Base-by-base conservation (phyloP, 176 grass and related monocot species). In the Saccharum spontaneum region DNA sequence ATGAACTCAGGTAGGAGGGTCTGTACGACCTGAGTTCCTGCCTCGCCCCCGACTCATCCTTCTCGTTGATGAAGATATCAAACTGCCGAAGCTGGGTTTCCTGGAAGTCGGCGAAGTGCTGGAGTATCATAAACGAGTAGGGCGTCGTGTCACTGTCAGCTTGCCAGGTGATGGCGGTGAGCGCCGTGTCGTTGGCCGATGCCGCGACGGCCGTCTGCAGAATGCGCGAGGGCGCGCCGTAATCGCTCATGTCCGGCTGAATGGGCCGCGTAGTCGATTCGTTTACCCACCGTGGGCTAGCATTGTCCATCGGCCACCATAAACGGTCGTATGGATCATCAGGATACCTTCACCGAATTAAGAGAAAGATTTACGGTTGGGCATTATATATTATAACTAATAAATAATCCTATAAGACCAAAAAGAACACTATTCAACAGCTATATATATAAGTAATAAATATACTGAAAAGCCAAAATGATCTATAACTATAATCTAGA, bases 291-390 rank as follows among this genome's bases (percentile, higher is more conserved):
- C 14, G 37, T 0, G 62, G 49, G 49, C 49, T 52, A 2, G 49
- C 49, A 5, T 5, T 12, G 5, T 14, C 28, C 3, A 8, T 24
- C 0, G 1, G 2, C 0, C 1, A 8, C 89, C 89, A 90, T 1
- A 24, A 79, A 11, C 89, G 79, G 8, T 90, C 84, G 7, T 73
- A 83, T 14, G n/a, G 31, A 34, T 90, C 89, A 0, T 45, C 34
- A 15, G 84, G 89, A 67, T 40, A 90, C 79, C 84, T 90, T 50
- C 48, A 6, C 14, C 14, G 48, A 44, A 50, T 48, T 11, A 50
- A 50, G 36, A 37, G 36, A 37, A 37, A 34, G 33, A 34, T 3
- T 34, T 28, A 28, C 28, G 28, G 28, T 28, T 34, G 33, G 2
- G 3, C 33, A 34, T 34, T 34, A 34, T 34, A 34, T 34, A 34